Percentiles rank a stretch among this genome's conserved stretches.
Conservation (phyloP, 2,329 filamentous ascomycete species). For the Sodiomyces alkalinus region DNA sequence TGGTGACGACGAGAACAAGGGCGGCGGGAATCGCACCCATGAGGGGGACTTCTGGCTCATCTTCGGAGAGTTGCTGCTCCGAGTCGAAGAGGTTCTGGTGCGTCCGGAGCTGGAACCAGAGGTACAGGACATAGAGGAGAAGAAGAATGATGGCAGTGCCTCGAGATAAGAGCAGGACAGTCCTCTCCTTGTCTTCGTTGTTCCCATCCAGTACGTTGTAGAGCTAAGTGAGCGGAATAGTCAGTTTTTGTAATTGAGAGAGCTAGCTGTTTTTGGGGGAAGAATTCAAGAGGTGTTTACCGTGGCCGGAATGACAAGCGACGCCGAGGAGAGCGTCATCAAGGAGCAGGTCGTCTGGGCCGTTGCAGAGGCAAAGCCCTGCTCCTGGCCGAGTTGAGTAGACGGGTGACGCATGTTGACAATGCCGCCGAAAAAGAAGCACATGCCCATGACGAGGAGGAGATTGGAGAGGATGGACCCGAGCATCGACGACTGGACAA, state of each 20-base stretch:
- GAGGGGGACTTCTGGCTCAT: slow-evolving; percentile 28
- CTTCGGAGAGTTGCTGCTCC: slow-evolving; percentile 20
- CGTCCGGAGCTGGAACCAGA: slow-evolving; percentile 63
- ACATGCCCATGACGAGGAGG: slow-evolving; percentile 71
- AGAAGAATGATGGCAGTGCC: slow-evolving; percentile 65
- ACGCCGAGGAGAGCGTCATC: slow-evolving; percentile 62
- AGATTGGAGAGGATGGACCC: slow-evolving; percentile 92
- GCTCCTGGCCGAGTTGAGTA: slow-evolving; percentile 46
- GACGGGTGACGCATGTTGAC: slow-evolving; percentile 37
- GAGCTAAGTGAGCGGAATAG: too few relatives aligned
- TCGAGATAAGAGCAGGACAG: slow-evolving; percentile 57
- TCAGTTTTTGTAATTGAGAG: too few relatives aligned
- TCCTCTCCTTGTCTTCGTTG: slow-evolving; percentile 27
- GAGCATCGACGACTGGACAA: slow-evolving; percentile 96
- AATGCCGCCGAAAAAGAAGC: slow-evolving; percentile 62
- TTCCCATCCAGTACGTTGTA: too few relatives aligned
- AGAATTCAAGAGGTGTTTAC: slow-evolving; percentile 23
- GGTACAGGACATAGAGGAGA: slow-evolving; percentile 59
- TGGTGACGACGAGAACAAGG: slow-evolving; percentile 53
- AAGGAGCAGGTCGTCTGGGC: slow-evolving; percentile 64
- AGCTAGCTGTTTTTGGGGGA: too few relatives aligned
- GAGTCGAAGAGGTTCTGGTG: slow-evolving; percentile 58
- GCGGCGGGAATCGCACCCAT: slow-evolving; percentile 50
- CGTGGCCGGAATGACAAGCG: slow-evolving; percentile 64
- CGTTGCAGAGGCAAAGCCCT: slow-evolving; percentile 59